phyloP scores from a whole-genome alignment of 208 protist genomes.

The Polymyxa betae region DNA sequence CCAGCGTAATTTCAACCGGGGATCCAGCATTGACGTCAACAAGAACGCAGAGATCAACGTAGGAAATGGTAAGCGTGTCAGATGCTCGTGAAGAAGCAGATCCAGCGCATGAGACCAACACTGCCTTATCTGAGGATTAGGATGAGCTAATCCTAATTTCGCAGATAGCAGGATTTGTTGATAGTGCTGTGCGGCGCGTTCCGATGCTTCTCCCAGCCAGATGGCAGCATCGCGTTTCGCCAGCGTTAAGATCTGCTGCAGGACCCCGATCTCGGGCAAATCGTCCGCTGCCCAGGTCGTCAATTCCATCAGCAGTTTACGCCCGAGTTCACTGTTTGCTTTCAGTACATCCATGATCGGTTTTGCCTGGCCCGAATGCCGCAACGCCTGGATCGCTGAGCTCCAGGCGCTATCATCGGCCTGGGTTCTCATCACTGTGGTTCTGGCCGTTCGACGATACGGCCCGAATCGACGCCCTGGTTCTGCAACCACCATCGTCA shows the following conservation, averaged over 20 bases:
- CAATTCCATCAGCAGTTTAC: constrained; percentile 10
- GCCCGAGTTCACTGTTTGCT: background rate
- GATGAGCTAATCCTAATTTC: constrained; percentile 13
- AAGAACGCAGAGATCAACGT: constrained; percentile 30
- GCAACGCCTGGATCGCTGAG: background rate
- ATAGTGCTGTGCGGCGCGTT: background rate
- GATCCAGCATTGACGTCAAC: constrained; percentile 8
- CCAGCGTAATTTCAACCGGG: constrained; percentile 4
- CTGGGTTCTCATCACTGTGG: no score
- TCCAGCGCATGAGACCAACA: constrained; percentile 48
- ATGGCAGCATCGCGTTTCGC: constrained; percentile 15
- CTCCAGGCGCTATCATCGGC: background rate
- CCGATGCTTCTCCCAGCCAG: background rate
- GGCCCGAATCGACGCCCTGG: no score
- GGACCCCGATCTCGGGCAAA: background rate
- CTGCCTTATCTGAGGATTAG: background rate
- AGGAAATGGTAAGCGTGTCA: constrained; percentile 1
- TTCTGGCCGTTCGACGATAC: background rate
- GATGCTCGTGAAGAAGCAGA: constrained; percentile 48
- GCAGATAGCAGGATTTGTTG: constrained; percentile 27
- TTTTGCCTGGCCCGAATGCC: background rate
- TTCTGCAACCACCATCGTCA: no score
- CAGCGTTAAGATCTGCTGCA: background rate
- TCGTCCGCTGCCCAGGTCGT: constrained; percentile 41
- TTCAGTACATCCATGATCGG: background rate